Percentiles rank a stretch among this genome's conserved stretches.
Conservation (phyloP, 345 rosid genomes). For the Erucastrum elatum region DNA sequence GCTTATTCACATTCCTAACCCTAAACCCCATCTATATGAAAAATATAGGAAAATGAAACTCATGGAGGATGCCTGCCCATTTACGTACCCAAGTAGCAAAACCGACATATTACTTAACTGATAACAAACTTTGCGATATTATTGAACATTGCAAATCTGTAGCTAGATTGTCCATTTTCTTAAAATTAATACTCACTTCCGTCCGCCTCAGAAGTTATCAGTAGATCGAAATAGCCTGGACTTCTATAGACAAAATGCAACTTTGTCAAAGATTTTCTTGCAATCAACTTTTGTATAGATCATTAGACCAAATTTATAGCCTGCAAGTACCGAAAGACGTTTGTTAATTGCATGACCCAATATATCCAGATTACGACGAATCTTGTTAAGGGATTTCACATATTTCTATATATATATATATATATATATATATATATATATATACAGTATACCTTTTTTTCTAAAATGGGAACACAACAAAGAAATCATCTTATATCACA, state of each 20-base stretch:
- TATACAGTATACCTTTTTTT: background rate
- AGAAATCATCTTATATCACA: background rate
- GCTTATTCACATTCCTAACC: background rate
- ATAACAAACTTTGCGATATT: background rate
- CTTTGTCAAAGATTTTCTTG: background rate
- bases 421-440: too few species aligned
- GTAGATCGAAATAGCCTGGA: background rate
- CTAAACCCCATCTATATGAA: background rate
- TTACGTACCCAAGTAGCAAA: background rate
- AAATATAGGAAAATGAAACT: background rate
- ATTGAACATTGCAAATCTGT: background rate
- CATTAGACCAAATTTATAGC: background rate
- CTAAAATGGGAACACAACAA: background rate
- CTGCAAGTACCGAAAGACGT: background rate
- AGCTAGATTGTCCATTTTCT: background rate
- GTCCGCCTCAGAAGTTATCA: background rate
- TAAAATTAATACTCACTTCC: background rate
- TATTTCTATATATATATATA: background rate
- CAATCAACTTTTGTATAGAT: background rate
- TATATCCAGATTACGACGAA: background rate
- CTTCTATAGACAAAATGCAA: background rate
- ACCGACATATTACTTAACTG: background rate
- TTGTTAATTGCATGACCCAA: background rate
- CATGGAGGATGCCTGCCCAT: background rate
- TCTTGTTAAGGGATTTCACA: background rate